A percentile compares a stretch with the other conserved stretches of the same genome.
Conservation (phyloP, 495 filamentous ascomycete species). For the Letharia lupina region DNA sequence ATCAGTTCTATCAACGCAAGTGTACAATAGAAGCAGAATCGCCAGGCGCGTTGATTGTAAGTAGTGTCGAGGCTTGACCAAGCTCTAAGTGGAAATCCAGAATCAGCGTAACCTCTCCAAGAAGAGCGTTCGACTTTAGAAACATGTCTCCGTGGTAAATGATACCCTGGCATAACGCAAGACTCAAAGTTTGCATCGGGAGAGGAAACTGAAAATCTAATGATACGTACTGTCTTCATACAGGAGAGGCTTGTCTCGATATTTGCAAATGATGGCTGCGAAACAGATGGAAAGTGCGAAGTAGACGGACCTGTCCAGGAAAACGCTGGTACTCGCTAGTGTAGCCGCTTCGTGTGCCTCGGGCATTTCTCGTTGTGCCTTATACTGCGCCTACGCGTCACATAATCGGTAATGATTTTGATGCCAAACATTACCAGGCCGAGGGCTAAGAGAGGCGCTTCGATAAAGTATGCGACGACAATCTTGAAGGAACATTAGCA, state of each 20-base stretch:
- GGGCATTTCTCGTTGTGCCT: background rate
- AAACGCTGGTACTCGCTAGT: background rate
- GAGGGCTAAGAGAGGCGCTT: background rate
- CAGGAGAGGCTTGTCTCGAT: background rate
- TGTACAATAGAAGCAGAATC: constrained; percentile 2
- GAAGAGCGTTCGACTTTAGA: too few relatives aligned
- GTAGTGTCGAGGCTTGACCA: background rate
- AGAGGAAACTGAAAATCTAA: too few relatives aligned
- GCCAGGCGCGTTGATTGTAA: constrained; percentile 5
- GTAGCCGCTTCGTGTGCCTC: constrained; percentile 1
- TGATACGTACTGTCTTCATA: constrained; percentile 2
- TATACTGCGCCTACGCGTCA: background rate
- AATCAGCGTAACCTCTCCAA: too few relatives aligned
- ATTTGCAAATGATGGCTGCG: constrained; percentile 9
- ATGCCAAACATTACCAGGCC: background rate
- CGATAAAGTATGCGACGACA: background rate
- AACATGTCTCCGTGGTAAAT: too few relatives aligned
- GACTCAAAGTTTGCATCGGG: too few relatives aligned
- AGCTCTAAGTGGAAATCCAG: background rate
- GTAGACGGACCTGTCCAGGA: background rate
- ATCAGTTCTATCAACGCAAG: background rate
- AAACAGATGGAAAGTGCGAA: constrained; percentile 5
- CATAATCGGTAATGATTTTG: background rate
- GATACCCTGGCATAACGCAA: too few relatives aligned
- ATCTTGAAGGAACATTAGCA: background rate